Percentiles rank a stretch among this genome's conserved stretches.
phyloP scores from a whole-genome alignment of 768 basidiomycete genomes.

The Pholiota molesta region DNA sequence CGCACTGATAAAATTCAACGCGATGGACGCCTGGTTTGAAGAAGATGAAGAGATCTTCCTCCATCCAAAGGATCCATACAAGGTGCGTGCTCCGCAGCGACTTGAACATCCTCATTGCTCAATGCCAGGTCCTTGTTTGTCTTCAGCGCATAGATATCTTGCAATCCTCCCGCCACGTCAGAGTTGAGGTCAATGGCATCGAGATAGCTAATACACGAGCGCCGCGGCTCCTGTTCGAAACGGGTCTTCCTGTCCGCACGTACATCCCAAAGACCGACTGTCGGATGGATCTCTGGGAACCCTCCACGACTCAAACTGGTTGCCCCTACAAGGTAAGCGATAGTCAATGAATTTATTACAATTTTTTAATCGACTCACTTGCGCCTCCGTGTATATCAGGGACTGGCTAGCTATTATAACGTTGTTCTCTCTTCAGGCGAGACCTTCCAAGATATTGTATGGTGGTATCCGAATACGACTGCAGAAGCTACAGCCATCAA shows the following conservation, averaged over 20 bases:
- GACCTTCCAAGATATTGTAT: conserved; percentile 51
- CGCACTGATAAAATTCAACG: conserved; percentile 49
- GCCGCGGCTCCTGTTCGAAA: conserved; percentile 62
- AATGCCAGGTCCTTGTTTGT: neutral
- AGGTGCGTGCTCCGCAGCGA: conserved; percentile 38
- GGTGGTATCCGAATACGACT: conserved; percentile 64
- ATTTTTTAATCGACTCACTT: no score
- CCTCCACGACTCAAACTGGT: conserved; percentile 46
- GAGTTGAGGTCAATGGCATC: conserved; percentile 61
- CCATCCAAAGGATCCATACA: conserved; percentile 72
- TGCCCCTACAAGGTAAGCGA: conserved; percentile 74
- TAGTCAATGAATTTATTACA: conserved; percentile 1
- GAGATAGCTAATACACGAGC: conserved; percentile 61
- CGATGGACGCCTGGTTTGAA: conserved; percentile 68
- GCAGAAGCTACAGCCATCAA: conserved; percentile 52
- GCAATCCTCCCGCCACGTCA: conserved; percentile 61
- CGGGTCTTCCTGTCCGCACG: conserved; percentile 54
- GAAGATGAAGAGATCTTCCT: conserved; percentile 64
- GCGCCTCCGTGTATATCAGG: no score
- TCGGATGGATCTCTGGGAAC: conserved; percentile 48
- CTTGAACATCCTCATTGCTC: neutral
- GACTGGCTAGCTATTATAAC: conserved; percentile 60
- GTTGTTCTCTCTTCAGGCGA: conserved; percentile 49
- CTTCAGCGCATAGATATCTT: conserved; percentile 62
- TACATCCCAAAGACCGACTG: conserved; percentile 66